These are phyloP conservation scores for Cordyceps militaris DNA, from an alignment of 2,329 filamentous ascomycete genomes.

Conservation along the genomic window DNA sequence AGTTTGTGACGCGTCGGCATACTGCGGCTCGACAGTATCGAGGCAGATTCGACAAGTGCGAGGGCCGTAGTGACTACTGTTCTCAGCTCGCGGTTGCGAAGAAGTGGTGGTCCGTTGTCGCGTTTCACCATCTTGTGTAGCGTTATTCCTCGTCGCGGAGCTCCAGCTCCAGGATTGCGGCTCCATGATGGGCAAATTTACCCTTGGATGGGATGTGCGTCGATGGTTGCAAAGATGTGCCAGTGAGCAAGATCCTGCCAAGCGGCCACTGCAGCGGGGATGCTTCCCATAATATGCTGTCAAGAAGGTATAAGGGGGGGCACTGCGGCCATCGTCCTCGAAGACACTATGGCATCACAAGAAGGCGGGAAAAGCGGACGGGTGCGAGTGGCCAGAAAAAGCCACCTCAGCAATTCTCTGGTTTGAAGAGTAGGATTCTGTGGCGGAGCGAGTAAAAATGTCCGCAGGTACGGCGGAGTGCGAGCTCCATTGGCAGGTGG, in stretches of 20 bases:
- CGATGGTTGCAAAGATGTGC: constrained; percentile 4
- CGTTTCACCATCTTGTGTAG: constrained; percentile 3
- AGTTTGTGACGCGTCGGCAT: constrained; percentile 27
- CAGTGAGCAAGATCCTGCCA: neutral
- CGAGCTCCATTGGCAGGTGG: constrained; percentile 1
- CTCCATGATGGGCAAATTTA: neutral
- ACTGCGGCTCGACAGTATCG: constrained; percentile 53
- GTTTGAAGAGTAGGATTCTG: neutral
- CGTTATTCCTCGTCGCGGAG: constrained; percentile 3
- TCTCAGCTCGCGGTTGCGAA: neutral
- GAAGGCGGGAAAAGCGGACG: neutral
- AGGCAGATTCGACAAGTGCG: constrained; percentile 86
- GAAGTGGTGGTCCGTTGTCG: neutral
- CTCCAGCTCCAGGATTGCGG: constrained; percentile 11
- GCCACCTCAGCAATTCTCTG: constrained; percentile 12
- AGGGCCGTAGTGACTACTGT: constrained; percentile 52
- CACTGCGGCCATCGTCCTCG: neutral
- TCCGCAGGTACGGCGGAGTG: constrained; percentile 1
- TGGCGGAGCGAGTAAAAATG: constrained; percentile 5
- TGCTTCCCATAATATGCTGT: constrained; percentile 7
- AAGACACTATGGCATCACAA: constrained; percentile 4
- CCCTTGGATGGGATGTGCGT: neutral
- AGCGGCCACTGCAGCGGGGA: neutral
- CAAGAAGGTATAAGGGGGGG: neutral
- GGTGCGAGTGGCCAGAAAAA: constrained; percentile 1